phyloP scores from a whole-genome alignment of 2,329 filamentous ascomycete genomes.

The Myriangium duriaei region DNA sequence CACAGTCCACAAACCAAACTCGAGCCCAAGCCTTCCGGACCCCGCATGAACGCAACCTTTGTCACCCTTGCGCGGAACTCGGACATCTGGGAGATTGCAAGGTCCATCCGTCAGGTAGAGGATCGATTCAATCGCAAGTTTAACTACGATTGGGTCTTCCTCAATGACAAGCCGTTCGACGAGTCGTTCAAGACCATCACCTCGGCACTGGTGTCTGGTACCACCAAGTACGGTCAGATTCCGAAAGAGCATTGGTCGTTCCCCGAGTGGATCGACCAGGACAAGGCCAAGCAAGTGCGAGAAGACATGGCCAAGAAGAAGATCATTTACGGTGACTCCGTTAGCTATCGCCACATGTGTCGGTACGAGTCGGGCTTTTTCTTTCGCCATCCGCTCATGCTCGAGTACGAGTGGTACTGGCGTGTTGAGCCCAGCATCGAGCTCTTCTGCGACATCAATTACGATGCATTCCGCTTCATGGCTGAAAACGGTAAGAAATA shows the following conservation, averaged over 20 bases:
- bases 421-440: conserved; percentile 94
- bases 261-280: conserved; percentile 88
- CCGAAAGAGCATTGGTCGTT: conserved; percentile 93
- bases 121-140: conserved; percentile 96
- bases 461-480: conserved; percentile 96
- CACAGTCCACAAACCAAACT: conserved; percentile 23
- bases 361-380: conserved; percentile 99
- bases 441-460: conserved; percentile 89
- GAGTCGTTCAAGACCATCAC: conserved; percentile 90
- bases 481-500: conserved; percentile 95
- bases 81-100: conserved; percentile 92
- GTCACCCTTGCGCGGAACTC: conserved; percentile 87
- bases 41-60: conserved; percentile 92
- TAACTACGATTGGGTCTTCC: conserved; percentile 98
- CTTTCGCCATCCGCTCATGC: conserved; percentile 86
- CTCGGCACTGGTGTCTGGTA: conserved; percentile 78
- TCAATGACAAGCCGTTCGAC: conserved; percentile 93
- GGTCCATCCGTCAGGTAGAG: conserved; percentile 91
- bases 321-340: conserved; percentile 95
- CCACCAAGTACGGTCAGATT: conserved; percentile 81
- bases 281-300: conserved; percentile 78
- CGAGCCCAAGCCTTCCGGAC: conserved; percentile 44
- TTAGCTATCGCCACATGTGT: conserved; percentile 99
- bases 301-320: conserved; percentile 89
- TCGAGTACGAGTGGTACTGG: conserved; percentile 99